Evolutionary conservation across 805 yeast species (phyloP).

Genomic region (Cyberlindnera mississippiensis): DNA sequence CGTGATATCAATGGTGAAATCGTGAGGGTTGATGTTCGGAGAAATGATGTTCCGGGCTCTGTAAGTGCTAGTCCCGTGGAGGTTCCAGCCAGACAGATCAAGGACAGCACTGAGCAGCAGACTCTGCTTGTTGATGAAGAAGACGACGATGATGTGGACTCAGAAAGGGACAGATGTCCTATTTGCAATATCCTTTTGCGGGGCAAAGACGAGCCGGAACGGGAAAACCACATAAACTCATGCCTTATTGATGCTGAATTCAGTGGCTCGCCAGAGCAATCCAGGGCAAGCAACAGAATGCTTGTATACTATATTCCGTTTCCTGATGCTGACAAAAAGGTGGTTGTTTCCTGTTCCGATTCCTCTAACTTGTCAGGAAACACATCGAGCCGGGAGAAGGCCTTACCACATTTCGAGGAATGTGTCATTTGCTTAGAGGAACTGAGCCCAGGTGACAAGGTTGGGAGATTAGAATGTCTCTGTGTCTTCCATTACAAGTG

Average conservation of each 20-base stretch:
- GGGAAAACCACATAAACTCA: constrained; percentile 63
- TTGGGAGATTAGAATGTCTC: constrained; percentile 88
- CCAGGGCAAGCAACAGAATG: constrained; percentile 71
- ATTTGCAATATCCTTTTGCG: constrained; percentile 29
- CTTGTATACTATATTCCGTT: constrained; percentile 56
- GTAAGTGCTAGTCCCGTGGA: constrained; percentile 10
- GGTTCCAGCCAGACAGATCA: constrained; percentile 12
- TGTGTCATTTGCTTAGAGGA: constrained; percentile 95
- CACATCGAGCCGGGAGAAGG: constrained; percentile 5
- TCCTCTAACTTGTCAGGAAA: constrained; percentile 15
- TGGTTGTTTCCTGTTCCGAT: constrained; percentile 26
- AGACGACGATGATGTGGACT: constrained; percentile 26
- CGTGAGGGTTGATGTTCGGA: constrained; percentile 1
- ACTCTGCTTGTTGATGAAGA: constrained; percentile 3
- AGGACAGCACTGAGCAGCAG: constrained; percentile 9
- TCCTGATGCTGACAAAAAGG: constrained; percentile 15
- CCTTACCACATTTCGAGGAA: constrained; percentile 48
- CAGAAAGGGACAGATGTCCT: constrained; percentile 38
- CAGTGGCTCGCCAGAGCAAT: constrained; percentile 56
- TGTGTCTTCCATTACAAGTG: constrained; percentile 93
- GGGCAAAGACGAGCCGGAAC: constrained; percentile 24
- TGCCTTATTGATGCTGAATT: constrained; percentile 63
- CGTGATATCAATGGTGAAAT: constrained; percentile 7
- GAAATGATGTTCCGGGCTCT: not conserved
- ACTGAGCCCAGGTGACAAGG: constrained; percentile 77